Conservation (phyloP, 495 filamentous ascomycete species). For the Lophiostoma macrostomum region DNA sequence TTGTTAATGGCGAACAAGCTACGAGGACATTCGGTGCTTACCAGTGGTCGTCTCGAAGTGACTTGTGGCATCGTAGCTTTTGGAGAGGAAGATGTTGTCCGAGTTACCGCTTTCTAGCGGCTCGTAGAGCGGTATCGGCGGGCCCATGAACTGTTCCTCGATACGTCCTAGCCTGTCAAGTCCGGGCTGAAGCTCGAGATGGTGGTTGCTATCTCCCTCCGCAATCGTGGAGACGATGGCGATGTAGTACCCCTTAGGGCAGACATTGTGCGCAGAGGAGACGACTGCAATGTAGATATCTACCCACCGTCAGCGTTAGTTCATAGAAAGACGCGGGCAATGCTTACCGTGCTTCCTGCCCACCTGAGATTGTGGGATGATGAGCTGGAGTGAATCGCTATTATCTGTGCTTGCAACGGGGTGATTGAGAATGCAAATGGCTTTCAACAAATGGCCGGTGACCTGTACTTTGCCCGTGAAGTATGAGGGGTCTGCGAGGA, state of each 20-base stretch:
- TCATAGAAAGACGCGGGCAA: neutral
- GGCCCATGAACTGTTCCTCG: constrained; percentile 95
- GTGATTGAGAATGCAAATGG: constrained; percentile 96
- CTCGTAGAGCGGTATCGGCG: constrained; percentile 89
- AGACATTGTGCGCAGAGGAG: constrained; percentile 94
- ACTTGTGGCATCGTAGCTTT: constrained; percentile 95
- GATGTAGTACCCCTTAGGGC: constrained; percentile 98
- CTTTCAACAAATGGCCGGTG: constrained; percentile 85
- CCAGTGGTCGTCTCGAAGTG: constrained; percentile 93
- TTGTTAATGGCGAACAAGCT: constrained; percentile 2
- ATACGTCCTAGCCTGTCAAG: constrained; percentile 90
- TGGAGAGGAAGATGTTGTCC: constrained; percentile 95
- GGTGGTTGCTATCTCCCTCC: constrained; percentile 87
- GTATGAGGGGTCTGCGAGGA: constrained; percentile 94
- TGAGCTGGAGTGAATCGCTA: constrained; percentile 88
- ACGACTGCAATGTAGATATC: constrained; percentile 99
- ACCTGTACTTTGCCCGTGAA: constrained; percentile 86
- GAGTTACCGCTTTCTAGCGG: constrained; percentile 80
- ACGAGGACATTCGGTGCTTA: constrained; percentile 32
- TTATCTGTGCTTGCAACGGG: constrained; percentile 85
- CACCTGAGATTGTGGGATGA: constrained; percentile 96
- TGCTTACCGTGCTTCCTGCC: constrained; percentile 93
- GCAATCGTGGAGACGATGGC: constrained; percentile 98
- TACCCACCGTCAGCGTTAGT: constrained; percentile 40
- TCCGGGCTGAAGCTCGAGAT: constrained; percentile 88